Conservation (phyloP, 1,139 yeast genomes). For the Candida labiduridarum region DNA sequence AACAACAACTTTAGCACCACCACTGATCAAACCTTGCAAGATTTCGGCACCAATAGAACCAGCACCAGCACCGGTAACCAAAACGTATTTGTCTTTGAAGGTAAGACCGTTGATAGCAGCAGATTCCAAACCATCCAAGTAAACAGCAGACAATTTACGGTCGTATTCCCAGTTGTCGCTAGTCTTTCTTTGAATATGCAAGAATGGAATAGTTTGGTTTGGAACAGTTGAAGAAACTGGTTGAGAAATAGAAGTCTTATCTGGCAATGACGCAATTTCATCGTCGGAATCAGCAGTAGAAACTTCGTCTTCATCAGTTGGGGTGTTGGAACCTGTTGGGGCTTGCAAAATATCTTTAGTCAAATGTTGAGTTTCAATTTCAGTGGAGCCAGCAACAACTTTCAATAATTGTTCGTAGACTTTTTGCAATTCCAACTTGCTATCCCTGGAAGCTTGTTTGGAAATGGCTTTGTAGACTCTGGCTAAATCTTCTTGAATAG, state of each 20-base stretch:
- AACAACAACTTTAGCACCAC: constrained; percentile 97
- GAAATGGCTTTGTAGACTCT: constrained; percentile 81
- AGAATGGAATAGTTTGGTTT: constrained; percentile 89
- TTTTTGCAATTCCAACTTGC: constrained; percentile 76
- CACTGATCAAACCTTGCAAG: constrained; percentile 90
- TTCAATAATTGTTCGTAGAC: constrained; percentile 78
- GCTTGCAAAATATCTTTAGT: constrained; percentile 44
- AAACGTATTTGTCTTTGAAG: constrained; percentile 84
- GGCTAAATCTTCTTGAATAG: constrained; percentile 82
- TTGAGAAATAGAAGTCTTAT: constrained; percentile 65
- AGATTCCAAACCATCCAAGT: constrained; percentile 86
- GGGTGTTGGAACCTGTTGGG: constrained; percentile 39
- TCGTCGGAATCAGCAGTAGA: constrained; percentile 49
- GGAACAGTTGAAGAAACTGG: constrained; percentile 77
- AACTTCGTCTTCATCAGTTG: constrained; percentile 51
- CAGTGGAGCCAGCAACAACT: constrained; percentile 69
- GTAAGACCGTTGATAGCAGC: constrained; percentile 94
- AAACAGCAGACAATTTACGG: constrained; percentile 71
- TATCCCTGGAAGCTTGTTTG: constrained; percentile 64
- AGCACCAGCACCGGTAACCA: constrained; percentile 97
- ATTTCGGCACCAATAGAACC: constrained; percentile 99
- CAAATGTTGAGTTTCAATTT: constrained; percentile 55
- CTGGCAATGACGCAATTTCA: constrained; percentile 84
- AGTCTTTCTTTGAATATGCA: constrained; percentile 81
- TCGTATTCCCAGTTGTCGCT: constrained; percentile 86